Percentiles rank a stretch among this genome's conserved stretches.
These are phyloP conservation scores for Dioszegia crocea DNA, from an alignment of 768 basidiomycete species.

Conservation along the genomic window DNA sequence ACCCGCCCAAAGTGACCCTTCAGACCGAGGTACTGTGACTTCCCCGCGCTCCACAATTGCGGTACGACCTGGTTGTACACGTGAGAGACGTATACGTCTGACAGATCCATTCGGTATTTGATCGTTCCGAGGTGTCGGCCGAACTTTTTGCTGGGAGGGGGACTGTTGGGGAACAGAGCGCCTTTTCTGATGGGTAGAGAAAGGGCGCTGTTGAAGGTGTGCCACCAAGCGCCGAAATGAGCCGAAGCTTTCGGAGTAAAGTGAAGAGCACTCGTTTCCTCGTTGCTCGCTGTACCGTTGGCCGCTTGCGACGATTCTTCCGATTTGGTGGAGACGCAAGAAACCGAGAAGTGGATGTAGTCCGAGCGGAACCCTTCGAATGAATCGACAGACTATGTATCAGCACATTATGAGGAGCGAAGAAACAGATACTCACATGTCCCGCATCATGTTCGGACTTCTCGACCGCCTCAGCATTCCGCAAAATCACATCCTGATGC, in stretches of 20 bases:
- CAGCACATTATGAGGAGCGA: neutral
- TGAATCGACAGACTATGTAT: constrained; percentile 58
- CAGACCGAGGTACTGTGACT: constrained; percentile 74
- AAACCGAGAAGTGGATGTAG: constrained; percentile 86
- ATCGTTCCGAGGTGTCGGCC: constrained; percentile 81
- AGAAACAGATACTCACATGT: constrained; percentile 25
- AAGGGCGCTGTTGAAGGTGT: constrained; percentile 69
- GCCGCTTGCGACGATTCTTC: neutral
- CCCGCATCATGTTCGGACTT: constrained; percentile 10
- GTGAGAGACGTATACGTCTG: constrained; percentile 78
- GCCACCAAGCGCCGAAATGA: constrained; percentile 91
- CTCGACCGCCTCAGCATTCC: constrained; percentile 43
- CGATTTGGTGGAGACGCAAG: constrained; percentile 59
- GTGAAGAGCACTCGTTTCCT: constrained; percentile 66
- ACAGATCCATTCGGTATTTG: constrained; percentile 77
- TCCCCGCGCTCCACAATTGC: constrained; percentile 75
- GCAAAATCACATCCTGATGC: constrained; percentile 69
- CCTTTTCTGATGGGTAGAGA: constrained; percentile 85
- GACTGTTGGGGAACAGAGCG: constrained; percentile 64
- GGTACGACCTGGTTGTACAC: constrained; percentile 75
- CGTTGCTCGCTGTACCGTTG: neutral
- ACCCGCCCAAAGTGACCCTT: constrained; percentile 78
- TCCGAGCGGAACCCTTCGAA: constrained; percentile 86
- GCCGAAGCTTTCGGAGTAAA: constrained; percentile 77
- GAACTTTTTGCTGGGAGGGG: constrained; percentile 75